phyloP scores from a whole-genome alignment of 2,329 filamentous ascomycete species.

The Alternaria tenuissima region DNA sequence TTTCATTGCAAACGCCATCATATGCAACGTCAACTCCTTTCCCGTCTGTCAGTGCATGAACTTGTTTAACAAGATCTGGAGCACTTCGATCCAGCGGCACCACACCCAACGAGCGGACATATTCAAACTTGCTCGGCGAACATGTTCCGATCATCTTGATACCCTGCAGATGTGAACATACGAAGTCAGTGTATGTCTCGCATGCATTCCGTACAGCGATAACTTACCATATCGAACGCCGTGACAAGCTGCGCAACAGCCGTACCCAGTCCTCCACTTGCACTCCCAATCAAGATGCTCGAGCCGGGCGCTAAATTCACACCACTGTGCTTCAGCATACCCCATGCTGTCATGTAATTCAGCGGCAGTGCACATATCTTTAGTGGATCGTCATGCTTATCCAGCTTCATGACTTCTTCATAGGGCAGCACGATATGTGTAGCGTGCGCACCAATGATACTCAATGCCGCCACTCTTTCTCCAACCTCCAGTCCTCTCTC shows the following conservation, averaged over 20 bases:
- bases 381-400: conserved; percentile 7
- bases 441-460: conserved; percentile 11
- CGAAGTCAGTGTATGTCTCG: too few species aligned
- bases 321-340: conserved; percentile 19
- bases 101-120: conserved; percentile 18
- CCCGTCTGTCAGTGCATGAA: conserved; percentile 13
- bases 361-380: conserved; percentile 14
- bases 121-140: conserved; percentile 17
- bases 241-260: conserved; percentile 16
- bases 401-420: conserved; percentile 7
- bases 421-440: conserved; percentile 18
- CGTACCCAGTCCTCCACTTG: conserved; percentile 18
- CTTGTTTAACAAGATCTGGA: conserved; percentile 13
- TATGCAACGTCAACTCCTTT: conserved; percentile 21
- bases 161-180: too few species aligned
- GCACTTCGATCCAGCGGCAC: conserved; percentile 18
- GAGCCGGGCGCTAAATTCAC: conserved; percentile 13
- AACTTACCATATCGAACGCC: conserved; percentile 13
- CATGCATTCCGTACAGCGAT: too few species aligned
- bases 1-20: conserved; percentile 13
- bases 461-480: conserved; percentile 11
- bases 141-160: conserved; percentile 19
- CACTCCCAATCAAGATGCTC: conserved; percentile 18
- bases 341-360: conserved; percentile 23
- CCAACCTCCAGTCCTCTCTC: conserved; percentile 7